phyloP scores from a whole-genome alignment of 176 grass and related monocot species.

The Alopecurus myosuroides region DNA sequence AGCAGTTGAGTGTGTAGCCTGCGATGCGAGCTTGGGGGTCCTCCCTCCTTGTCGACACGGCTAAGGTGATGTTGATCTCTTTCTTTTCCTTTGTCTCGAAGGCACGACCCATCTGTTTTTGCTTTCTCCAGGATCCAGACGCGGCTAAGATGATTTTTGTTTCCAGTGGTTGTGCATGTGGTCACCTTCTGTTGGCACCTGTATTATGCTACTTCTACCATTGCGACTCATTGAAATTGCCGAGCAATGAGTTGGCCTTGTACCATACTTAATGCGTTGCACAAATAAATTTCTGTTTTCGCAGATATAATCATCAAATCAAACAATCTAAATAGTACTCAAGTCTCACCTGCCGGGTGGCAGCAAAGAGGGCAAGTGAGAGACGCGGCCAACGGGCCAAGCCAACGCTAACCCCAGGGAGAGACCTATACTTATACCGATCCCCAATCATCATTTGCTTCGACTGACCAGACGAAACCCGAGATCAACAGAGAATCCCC shows the following conservation, averaged over 20 bases:
- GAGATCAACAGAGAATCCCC: not conserved
- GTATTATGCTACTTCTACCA: not conserved
- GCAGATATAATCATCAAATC: not conserved
- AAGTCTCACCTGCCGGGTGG: not conserved
- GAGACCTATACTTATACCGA: not conserved
- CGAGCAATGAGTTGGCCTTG: not conserved
- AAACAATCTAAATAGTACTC: not conserved
- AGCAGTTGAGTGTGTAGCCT: not conserved
- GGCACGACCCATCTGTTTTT: not conserved
- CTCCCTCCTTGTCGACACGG: slow-evolving; percentile 7
- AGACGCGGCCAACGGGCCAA: not conserved
- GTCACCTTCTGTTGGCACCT: not conserved
- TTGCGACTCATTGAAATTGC: not conserved
- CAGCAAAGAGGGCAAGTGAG: not conserved
- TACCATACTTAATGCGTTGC: not conserved
- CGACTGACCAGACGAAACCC: not conserved
- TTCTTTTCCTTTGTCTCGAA: slow-evolving; percentile 28
- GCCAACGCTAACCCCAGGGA: not conserved
- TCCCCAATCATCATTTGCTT: not conserved
- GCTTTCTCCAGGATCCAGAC: not conserved
- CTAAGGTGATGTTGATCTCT: not conserved
- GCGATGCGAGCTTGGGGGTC: not conserved
- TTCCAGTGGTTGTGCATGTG: not conserved
- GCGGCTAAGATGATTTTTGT: too few relatives aligned
- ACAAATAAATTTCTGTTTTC: not conserved